Evolutionary conservation across 129 eudicot species (phyloP).

Genomic region (Heracleum sosnowskyi): DNA sequence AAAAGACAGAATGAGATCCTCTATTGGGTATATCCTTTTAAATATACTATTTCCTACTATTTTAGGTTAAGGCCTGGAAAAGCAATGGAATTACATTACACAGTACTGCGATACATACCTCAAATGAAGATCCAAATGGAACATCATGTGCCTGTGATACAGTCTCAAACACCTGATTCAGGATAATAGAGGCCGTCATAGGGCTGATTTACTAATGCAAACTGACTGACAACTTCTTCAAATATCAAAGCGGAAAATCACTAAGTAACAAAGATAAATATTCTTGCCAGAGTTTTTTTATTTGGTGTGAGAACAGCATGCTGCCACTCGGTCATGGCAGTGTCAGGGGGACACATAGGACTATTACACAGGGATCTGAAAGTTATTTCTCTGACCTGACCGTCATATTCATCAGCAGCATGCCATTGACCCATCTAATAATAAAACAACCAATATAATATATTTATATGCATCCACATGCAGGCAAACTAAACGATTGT

Average conservation of each 20-base stretch:
- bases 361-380: conserved; percentile 73
- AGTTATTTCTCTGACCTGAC: conserved; percentile 88
- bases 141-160: conserved; percentile 97
- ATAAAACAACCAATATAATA: conserved; percentile 1
- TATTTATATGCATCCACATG: not conserved
- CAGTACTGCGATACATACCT: conserved; percentile 36
- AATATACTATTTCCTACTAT: not conserved
- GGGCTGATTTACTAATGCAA: not conserved
- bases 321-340: conserved; percentile 95
- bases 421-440: conserved; percentile 88
- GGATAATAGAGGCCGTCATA: not conserved
- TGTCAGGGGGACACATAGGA: conserved; percentile 97
- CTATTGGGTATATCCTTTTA: not conserved
- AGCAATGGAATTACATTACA: conserved; percentile 5
- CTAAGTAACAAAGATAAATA: not conserved
- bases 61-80: not conserved
- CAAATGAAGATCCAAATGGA: conserved; percentile 92
- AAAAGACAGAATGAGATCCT: not conserved
- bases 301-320: conserved; percentile 61
- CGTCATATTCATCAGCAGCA: conserved; percentile 81
- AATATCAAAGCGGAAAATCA: not conserved
- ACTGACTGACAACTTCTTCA: not conserved
- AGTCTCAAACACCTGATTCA: conserved; percentile 76
- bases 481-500: not conserved
- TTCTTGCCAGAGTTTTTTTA: conserved; percentile 45